phyloP scores from a whole-genome alignment of 2,329 filamentous ascomycete genomes.

The Xenosphaeropsis pyriputrescens region DNA sequence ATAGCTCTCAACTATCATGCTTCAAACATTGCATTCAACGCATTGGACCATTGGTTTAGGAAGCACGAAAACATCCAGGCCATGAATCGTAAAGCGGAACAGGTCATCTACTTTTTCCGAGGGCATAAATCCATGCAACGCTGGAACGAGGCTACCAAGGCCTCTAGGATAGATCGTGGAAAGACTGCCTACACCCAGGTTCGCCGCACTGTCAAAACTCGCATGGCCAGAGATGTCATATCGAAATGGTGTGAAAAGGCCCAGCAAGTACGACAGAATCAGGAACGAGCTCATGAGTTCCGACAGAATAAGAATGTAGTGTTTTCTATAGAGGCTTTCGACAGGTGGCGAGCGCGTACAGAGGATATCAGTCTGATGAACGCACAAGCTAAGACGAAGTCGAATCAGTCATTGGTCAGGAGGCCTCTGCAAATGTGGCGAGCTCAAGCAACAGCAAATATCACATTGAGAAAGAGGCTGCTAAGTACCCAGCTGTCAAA shows the following conservation, averaged over 20 bases:
- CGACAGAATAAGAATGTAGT: conserved; percentile 11
- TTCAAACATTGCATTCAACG: conserved; percentile 7
- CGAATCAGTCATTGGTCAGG: too few relatives aligned
- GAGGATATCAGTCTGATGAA: conserved; percentile 7
- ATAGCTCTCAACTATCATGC: conserved; percentile 8
- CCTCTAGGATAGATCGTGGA: conserved; percentile 14
- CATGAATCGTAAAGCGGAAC: conserved; percentile 10
- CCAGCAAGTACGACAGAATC: conserved; percentile 10
- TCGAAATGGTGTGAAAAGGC: conserved; percentile 11
- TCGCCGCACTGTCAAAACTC: conserved; percentile 14
- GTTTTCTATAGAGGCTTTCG: conserved; percentile 14
- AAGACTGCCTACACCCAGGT: conserved; percentile 15
- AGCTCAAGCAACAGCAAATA: too few relatives aligned
- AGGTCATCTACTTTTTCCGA: conserved; percentile 16
- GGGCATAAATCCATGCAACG: conserved; percentile 11
- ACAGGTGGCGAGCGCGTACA: conserved; percentile 14
- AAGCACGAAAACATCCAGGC: conserved; percentile 8
- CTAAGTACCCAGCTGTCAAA: too few relatives aligned
- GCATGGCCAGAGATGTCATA: conserved; percentile 11
- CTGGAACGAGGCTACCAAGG: conserved; percentile 15
- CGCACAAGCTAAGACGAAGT: too few relatives aligned
- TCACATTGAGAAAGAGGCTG: too few relatives aligned
- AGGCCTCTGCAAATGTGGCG: too few relatives aligned
- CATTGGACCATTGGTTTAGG: conserved; percentile 9
- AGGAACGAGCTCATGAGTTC: conserved; percentile 13